Base-by-base conservation (phyloP, 805 yeast genomes). In the Yamadazyma kitorensis region DNA sequence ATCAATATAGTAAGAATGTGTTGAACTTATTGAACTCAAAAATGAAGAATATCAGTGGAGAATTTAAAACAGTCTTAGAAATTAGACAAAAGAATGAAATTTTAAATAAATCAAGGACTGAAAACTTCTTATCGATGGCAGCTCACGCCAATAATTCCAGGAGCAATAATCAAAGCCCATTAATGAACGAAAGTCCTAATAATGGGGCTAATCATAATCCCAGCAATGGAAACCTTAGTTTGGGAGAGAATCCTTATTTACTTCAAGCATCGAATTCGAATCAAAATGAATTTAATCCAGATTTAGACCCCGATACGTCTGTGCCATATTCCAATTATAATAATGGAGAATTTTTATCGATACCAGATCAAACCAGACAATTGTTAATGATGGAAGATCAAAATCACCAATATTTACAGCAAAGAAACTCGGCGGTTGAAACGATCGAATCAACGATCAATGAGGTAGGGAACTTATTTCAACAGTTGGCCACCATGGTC, bases 371-470 rank as follows among this genome's bases (percentile, higher is more conserved):
- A 52, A 84, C 91, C 24, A 57, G 63, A 39, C 95, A 88, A 49
- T 82, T 85, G 47, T 59, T 87, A 48, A 68, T 86, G 51, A 62
- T 89, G 57, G 70, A 88, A 51, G 97, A 91, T 50, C 96, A 89
- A 57, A 79, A 78, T 44, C 64, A 67, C 25, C 73, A 69, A 40
- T 93, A 93, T 54, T 64, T 89, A 36, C 91, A 81, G 50, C 93
- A 84, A 47, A 74, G 98, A 51, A 82, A 80, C 49, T 59, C 80
- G 29, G 98, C 98, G 0, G 96, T 93, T 33, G 98, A 91, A 54
- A 86, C 97, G 0, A 93, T 93, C 32, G 98, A 93, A 56, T 75
- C 87, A n/a, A 93, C 98, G 0, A 93, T 93, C 41, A 91, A 91
- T 52, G 98, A 93, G 59, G 95, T 93, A 31, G 98, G 98, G 27